Evolutionary conservation across 1,139 yeast species (phyloP), one percentile per base, ranked within the genome.

Genomic region (Meyerozyma carpophila): DNA sequence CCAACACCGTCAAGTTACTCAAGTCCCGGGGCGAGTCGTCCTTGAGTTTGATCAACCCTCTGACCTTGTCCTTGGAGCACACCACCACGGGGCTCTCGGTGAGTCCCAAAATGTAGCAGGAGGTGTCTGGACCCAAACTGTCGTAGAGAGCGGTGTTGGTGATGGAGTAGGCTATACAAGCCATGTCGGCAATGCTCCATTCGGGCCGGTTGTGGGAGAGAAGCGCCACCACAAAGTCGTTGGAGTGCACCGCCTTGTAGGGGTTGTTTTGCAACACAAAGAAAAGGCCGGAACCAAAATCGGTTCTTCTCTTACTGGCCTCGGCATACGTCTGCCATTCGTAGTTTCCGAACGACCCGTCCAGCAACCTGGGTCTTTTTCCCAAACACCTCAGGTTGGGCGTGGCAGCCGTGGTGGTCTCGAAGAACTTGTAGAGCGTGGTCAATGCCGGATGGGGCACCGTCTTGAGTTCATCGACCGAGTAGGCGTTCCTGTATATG

Each of bases 201-300:
- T 82, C 84, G 7, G 71, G 64, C 44, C 79, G 62, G 57, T 82
- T 82, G 42, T 76, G 72, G 13, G 84, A 73, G 56, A 75, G 76
- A 21, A 82, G 53, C 1, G 81, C 68, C n/a, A 82, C 79, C 32
- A 77, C 62, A 54, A 78, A 80, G 13, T 62, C 55, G 13, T 18
- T 4, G 26, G n/a, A 8, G n/a, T 11, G 37, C 37, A 34, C 37
- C 26, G 66, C 57, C 41, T 59, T 61, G 55, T 52, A 72, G 48
- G 75, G 68, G 50, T 73, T 75, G 47, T 70, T 66, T 34, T 60
- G 58, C 43, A 81, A 73, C n/a, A 78, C 60, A 40, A 78, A 70
- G 50, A 81, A 69, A 27, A 86, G 54, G 10, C 94, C 95, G 3
- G 87, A 66, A 5, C 90, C 94, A 39, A 85, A 66, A 43, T 75